Evolutionary conservation across 1,284 basidiomycete genomes (phyloP), one percentile per base, ranked within the genome.

Genomic region (Mycena citricolor): DNA sequence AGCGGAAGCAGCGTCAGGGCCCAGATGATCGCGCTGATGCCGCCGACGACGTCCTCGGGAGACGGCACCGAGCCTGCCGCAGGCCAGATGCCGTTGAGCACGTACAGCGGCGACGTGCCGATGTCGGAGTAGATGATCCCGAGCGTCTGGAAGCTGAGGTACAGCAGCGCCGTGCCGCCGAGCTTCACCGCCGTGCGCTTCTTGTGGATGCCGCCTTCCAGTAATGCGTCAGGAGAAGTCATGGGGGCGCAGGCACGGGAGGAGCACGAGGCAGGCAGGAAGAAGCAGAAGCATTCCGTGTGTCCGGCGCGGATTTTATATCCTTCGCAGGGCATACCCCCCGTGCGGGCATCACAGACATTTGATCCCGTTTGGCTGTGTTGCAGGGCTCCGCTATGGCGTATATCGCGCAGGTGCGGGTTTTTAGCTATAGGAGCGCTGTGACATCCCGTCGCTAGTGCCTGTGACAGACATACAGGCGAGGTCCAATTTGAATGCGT

Each of bases 41-140:
- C 76, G 1, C 82, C 81, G 44, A 85, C 73, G 13, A 83, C 61
- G 55, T 85, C 81, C 51, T 85, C 81, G 42, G 65, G 54, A 0
- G 71, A 62, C 0, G 82, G 83, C 1, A 66, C 57, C 13, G 66
- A 62, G 0, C 72, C 74, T 12, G 51, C 40, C 0, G 74, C 32
- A 4, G 76, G 70, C 75, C 80, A 85, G 12, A 85, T 75, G 13
- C 79, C 79, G 54, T 82, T 83, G 23, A 86, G 56, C 2, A 79
- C 76, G 57, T 83, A 83, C 11, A 84, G 62, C 1, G 82, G 80
- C 0, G 77, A 80, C 0, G 80, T 83, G 12, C 77, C 76, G 39
- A 81, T 77, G 57, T 82, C 80, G n/a, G 78, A 80, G 55, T 83
- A 84, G 33, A 82, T 80, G 33, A 83, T 79, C 71, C 75, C 67